Evolutionary conservation across 345 rosid species (phyloP).

Genomic region (Murraya paniculata): DNA sequence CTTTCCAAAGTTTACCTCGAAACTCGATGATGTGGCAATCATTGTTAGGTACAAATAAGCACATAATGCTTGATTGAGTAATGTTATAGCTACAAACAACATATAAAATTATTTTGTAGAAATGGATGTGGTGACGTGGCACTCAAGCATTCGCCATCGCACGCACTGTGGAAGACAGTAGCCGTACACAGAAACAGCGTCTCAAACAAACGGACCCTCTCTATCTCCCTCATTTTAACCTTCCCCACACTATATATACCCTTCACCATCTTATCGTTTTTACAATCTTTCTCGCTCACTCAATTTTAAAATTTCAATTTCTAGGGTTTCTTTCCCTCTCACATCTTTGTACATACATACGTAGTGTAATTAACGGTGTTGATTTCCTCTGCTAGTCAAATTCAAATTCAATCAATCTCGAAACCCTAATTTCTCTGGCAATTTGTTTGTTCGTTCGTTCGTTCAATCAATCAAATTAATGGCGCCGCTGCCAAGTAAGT

Average conservation of each 20-base stretch:
- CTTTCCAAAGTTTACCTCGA: too few species aligned
- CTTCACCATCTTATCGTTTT: not conserved
- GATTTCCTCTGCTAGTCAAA: not conserved
- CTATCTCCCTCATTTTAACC: not conserved
- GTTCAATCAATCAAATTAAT: constrained; percentile 14
- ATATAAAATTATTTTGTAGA: too few species aligned
- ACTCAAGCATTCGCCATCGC: not conserved
- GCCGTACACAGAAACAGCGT: too few species aligned
- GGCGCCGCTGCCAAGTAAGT: constrained; percentile 41
- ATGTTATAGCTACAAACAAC: too few species aligned
- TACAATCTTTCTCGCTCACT: not conserved
- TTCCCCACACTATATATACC: too few species aligned
- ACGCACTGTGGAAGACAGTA: not conserved
- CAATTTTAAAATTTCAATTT: not conserved
- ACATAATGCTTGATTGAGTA: too few species aligned
- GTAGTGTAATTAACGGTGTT: not conserved
- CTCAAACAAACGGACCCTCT: not conserved
- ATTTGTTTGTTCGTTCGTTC: too few species aligned
- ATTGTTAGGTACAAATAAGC: too few species aligned
- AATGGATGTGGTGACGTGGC: not conserved
- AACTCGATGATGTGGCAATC: too few species aligned
- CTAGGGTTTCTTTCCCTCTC: not conserved
- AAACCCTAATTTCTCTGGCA: not conserved
- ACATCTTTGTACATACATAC: not conserved
- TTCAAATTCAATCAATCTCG: not conserved